Evolutionary conservation across 768 basidiomycete genomes (phyloP), one percentile per base, ranked within the genome.

Genomic region (Obba rivulosa): DNA sequence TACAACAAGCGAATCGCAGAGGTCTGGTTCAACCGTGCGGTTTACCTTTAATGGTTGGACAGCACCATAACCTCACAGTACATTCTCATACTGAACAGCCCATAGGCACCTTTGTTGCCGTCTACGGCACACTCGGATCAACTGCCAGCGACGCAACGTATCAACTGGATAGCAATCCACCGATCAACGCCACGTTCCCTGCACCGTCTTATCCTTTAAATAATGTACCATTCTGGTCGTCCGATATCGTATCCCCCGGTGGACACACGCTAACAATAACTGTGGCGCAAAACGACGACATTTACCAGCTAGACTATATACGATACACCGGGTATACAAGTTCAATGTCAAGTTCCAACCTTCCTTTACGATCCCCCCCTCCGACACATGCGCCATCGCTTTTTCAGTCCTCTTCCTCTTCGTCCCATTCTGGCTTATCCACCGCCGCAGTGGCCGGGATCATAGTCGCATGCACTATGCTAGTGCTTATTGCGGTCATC

Each of bases 141-240:
- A 31, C 28, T 5, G 28, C 28, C 28, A 31, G 13, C 13, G 13
- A 31, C 13, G 28, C 28, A 13, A 31, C 28, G 28, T 31, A 31
- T 31, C 28, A 31, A 13, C 28, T 31, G 7, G 28, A 31, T 31
- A 5, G 13, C 7, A 31, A 13, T 13, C 7, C 28, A 13, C 28
- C 5, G 7, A 31, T 13, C 28, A 13, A 31, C 28, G 5, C 28
- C 28, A 7, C 28, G 28, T 31, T 31, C 28, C 13, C 13, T 7
- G 28, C 28, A 13, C 28, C 28, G 13, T 31, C 28, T 13, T 31
- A 5, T 5, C 28, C 28, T 31, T 7, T 31, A 31, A 31, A 31
- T 31, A 34, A 51, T 44, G 47, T 41, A 42, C 52, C 56, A 3
- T 50, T 57, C 48, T 56, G 43, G 45, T 51, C 40, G 24, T 48